These are phyloP conservation scores for Beauveria sp. DNA, from an alignment of 2,329 filamentous ascomycete genomes.

Conservation along the genomic window DNA sequence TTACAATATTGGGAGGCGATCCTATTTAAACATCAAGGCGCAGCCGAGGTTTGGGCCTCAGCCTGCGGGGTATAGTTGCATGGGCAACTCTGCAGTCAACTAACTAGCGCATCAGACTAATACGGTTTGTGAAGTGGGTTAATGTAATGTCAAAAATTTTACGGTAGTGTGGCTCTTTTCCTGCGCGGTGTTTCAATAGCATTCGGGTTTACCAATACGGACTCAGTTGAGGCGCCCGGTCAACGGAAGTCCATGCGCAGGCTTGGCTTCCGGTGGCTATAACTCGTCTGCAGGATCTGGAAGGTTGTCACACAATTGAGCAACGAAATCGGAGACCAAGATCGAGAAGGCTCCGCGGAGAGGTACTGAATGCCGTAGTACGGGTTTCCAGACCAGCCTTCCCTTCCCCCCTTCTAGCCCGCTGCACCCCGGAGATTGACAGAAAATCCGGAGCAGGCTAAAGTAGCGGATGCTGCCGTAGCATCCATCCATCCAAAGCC, in stretches of 20 bases:
- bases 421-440: neutral
- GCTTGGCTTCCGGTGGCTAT: neutral
- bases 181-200: too few species aligned
- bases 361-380: neutral
- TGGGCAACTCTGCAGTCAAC: neutral
- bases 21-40: neutral
- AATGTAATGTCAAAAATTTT: neutral
- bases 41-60: slow-evolving; percentile 1
- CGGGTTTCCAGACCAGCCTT: neutral
- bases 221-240: too few species aligned
- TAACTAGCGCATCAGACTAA: neutral
- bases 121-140: neutral
- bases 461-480: neutral
- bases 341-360: neutral
- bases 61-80: neutral
- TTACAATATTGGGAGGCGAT: neutral
- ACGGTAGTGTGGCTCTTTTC: neutral
- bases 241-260: too few species aligned
- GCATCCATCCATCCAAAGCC: too few species aligned
- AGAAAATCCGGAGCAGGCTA: neutral
- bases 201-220: too few species aligned
- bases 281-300: too few species aligned
- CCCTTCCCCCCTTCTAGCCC: neutral
- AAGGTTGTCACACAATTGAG: too few species aligned
- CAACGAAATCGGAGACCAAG: too few species aligned